phyloP scores from a whole-genome alignment of 805 yeast species.

The Cyberlindnera mycetangii region DNA sequence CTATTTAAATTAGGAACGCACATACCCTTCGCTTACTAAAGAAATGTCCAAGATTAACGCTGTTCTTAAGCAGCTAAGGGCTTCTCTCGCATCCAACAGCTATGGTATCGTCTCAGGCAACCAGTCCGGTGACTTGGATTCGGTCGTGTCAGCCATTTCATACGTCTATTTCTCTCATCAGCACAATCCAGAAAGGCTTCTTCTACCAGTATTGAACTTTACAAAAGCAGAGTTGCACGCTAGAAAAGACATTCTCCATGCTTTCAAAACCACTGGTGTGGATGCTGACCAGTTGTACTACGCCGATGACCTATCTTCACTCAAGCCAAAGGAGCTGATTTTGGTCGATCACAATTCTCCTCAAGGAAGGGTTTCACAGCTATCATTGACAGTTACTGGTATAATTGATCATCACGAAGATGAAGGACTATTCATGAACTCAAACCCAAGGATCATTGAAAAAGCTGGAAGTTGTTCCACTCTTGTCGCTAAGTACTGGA shows the following conservation, averaged over 20 bases:
- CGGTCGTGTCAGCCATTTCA: slow-evolving; percentile 72
- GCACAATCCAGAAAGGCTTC: slow-evolving; percentile 23
- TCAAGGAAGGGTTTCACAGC: slow-evolving; percentile 43
- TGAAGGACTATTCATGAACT: slow-evolving; percentile 45
- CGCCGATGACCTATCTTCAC: slow-evolving; percentile 57
- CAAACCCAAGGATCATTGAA: slow-evolving; percentile 59
- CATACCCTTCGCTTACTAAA: background rate
- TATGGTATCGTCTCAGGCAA: slow-evolving; percentile 64
- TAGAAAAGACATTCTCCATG: slow-evolving; percentile 65
- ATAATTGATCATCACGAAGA: slow-evolving; percentile 91
- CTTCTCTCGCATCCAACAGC: background rate
- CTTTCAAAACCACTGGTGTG: slow-evolving; percentile 48
- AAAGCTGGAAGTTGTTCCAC: slow-evolving; percentile 78
- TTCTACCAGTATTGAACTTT: slow-evolving; percentile 69
- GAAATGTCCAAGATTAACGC: slow-evolving; percentile 13
- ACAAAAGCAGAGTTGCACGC: slow-evolving; percentile 60
- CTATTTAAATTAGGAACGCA: background rate
- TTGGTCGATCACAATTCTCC: slow-evolving; percentile 83
- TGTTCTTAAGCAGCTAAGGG: slow-evolving; percentile 13
- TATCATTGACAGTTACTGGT: slow-evolving; percentile 40
- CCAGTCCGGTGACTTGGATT: slow-evolving; percentile 86
- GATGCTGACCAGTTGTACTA: slow-evolving; percentile 51
- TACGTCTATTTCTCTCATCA: slow-evolving; percentile 58
- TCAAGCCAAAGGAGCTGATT: slow-evolving; percentile 29
- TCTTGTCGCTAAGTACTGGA: slow-evolving; percentile 66